Conservation (phyloP, 2,329 filamentous ascomycete species). For the Claviceps humidiphila region DNA sequence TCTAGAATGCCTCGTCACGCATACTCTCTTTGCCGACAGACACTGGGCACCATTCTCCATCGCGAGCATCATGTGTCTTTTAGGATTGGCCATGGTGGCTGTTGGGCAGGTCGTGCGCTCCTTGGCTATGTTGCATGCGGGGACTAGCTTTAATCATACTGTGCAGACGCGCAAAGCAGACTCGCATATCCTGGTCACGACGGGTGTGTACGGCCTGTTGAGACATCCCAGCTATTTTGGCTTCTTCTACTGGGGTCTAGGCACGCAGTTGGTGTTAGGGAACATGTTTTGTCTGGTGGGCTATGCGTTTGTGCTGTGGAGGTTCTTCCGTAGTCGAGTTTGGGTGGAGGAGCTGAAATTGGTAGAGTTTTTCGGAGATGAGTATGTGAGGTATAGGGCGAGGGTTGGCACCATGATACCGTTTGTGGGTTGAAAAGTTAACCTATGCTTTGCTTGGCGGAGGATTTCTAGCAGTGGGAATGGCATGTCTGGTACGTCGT, state of each 20-base stretch:
- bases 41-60: conserved; percentile 32
- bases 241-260: conserved; percentile 97
- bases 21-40: conserved; percentile 36
- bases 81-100: conserved; percentile 50
- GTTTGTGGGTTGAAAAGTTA: conserved; percentile 29
- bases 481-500: too few relatives aligned
- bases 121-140: conserved; percentile 80
- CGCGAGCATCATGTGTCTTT: conserved; percentile 16
- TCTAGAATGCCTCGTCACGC: conserved; percentile 55
- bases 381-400: conserved; percentile 63
- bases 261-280: conserved; percentile 80
- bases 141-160: conserved; percentile 81
- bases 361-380: conserved; percentile 67
- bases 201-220: conserved; percentile 62
- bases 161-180: conserved; percentile 57
- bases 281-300: conserved; percentile 66
- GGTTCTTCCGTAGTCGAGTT: conserved; percentile 69
- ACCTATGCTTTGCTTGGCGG: background rate
- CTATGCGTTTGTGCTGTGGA: conserved; percentile 68
- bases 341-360: conserved; percentile 65
- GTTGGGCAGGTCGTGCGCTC: conserved; percentile 65
- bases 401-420: conserved; percentile 70
- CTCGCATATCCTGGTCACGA: conserved; percentile 69
- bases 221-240: conserved; percentile 93
- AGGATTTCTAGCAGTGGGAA: too few relatives aligned